These are phyloP conservation scores for Penicillium sp. DNA, from an alignment of 2,329 filamentous ascomycete genomes.

Conservation along the genomic window DNA sequence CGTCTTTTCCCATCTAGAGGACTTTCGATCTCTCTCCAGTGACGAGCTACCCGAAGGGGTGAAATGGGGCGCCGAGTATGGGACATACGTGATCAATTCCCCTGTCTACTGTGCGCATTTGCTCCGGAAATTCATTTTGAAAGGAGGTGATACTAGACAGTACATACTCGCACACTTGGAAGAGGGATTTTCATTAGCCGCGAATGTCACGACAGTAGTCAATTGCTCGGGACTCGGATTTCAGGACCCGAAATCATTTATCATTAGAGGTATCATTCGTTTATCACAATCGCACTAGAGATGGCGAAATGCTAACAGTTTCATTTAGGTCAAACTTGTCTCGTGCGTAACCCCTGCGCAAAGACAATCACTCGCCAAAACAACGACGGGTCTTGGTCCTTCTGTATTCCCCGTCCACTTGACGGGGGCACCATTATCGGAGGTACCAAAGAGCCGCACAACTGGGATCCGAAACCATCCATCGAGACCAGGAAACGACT, in stretches of 20 bases:
- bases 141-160: conserved; percentile 31
- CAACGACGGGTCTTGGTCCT: conserved; percentile 57
- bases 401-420: conserved; percentile 57
- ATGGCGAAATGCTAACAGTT: background rate
- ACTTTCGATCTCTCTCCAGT: conserved; percentile 29
- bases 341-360: conserved; percentile 42
- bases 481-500: conserved; percentile 45
- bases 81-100: conserved; percentile 41
- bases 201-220: conserved; percentile 36
- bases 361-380: conserved; percentile 56
- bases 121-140: conserved; percentile 37
- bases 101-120: conserved; percentile 42
- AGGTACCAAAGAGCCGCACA: conserved; percentile 57
- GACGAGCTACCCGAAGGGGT: conserved; percentile 32
- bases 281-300: background rate
- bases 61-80: conserved; percentile 40
- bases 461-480: conserved; percentile 51
- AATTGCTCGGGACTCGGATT: conserved; percentile 45
- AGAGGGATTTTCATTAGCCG: conserved; percentile 37
- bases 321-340: conserved; percentile 41
- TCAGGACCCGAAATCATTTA: conserved; percentile 39
- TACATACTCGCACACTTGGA: conserved; percentile 26
- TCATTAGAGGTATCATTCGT: conserved; percentile 38
- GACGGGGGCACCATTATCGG: conserved; percentile 61
- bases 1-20: conserved; percentile 32